Evolutionary conservation across 202 grass and related monocot species (phyloP).

Genomic region (Carex arenaria): DNA sequence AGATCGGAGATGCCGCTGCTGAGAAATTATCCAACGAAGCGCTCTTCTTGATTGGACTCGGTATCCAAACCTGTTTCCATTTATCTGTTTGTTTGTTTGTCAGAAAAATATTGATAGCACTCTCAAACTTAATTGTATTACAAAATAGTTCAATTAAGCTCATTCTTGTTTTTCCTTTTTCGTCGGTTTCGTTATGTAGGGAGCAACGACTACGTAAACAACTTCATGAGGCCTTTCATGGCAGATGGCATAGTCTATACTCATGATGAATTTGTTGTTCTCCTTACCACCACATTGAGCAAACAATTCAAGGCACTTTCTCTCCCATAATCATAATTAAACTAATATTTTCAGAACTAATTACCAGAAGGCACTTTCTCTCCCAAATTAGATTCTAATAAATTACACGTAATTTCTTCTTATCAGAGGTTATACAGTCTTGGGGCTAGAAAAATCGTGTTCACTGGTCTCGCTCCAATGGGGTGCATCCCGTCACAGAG

Average conservation of each 20-base stretch:
- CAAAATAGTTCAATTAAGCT: background rate
- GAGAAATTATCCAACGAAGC: constrained; percentile 66
- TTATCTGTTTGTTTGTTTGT: background rate
- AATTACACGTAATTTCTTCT: background rate
- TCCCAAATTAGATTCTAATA: background rate
- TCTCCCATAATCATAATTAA: background rate
- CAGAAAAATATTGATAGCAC: background rate
- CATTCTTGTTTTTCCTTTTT: background rate
- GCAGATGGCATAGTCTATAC: constrained; percentile 81
- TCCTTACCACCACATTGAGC: constrained; percentile 50
- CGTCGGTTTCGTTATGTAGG: constrained; percentile 30
- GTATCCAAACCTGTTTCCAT: constrained; percentile 29
- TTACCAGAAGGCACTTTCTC: background rate
- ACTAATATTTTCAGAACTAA: background rate
- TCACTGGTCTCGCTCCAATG: constrained; percentile 68
- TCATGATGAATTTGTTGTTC: constrained; percentile 65
- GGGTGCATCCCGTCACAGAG: constrained; percentile 98
- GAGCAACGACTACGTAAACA: constrained; percentile 98
- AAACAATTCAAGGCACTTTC: constrained; percentile 51
- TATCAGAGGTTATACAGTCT: constrained; percentile 62
- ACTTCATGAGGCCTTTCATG: constrained; percentile 87
- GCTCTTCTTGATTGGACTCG: constrained; percentile 60
- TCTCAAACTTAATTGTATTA: background rate
- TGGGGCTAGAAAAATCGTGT: constrained; percentile 70
- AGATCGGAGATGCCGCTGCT: constrained; percentile 62